Percentiles rank a stretch among this genome's conserved stretches.
These are phyloP conservation scores for Mortierella sp. DNA, from an alignment of 371 early-diverging fungal species.

Conservation along the genomic window DNA sequence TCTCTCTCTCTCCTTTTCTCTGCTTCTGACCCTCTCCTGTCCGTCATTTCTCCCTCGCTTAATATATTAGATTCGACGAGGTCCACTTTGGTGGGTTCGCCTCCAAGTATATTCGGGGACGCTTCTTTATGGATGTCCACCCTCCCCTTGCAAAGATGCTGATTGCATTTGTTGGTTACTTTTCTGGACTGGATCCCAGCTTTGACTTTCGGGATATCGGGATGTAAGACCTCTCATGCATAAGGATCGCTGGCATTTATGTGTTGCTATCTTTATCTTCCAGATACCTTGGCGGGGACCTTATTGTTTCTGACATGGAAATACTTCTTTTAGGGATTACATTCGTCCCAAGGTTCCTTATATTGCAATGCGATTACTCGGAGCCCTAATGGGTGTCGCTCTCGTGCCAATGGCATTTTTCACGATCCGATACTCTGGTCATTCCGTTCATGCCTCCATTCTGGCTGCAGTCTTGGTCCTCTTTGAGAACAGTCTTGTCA, in stretches of 20 bases:
- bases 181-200: conserved; percentile 89
- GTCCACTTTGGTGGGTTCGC: conserved; percentile 73
- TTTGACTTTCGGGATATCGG: conserved; percentile 93
- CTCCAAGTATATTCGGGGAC: conserved; percentile 87
- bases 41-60: too few species aligned
- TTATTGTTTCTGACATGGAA: not conserved
- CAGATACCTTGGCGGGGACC: not conserved
- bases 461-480: conserved; percentile 75
- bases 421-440: conserved; percentile 81
- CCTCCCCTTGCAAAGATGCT: conserved; percentile 98
- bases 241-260: too few species aligned
- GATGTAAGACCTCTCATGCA: conserved; percentile 56
- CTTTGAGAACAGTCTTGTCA: conserved; percentile 87
- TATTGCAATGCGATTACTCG: conserved; percentile 81
- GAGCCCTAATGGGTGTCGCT: conserved; percentile 78
- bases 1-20: not conserved
- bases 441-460: conserved; percentile 72
- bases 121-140: conserved; percentile 99
- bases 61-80: conserved; percentile 66
- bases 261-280: not conserved
- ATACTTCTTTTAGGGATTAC: conserved; percentile 57
- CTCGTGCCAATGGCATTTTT: conserved; percentile 86
- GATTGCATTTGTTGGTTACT: conserved; percentile 80
- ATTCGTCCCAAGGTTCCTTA: conserved; percentile 80
- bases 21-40: not conserved